phyloP scores from a whole-genome alignment of 2,329 filamentous ascomycete species.

The Periconia sp. region DNA sequence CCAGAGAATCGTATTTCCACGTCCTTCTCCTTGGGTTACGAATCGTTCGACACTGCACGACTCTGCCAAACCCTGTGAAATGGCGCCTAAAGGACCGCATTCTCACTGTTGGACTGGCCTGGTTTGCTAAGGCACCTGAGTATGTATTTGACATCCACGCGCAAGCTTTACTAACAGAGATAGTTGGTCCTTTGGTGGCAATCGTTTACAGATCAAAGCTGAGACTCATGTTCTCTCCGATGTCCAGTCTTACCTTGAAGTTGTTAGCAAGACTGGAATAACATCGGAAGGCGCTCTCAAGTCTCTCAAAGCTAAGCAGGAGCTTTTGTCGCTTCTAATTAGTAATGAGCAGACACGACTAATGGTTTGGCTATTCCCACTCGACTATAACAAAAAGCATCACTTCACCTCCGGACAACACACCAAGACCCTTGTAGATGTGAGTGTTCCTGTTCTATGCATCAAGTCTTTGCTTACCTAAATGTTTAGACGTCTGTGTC shows the following conservation, averaged over 20 bases:
- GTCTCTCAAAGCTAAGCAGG: slow-evolving; percentile 77
- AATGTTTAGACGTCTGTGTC: slow-evolving; percentile 61
- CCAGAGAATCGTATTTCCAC: slow-evolving; percentile 90
- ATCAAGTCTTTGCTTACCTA: too few species aligned
- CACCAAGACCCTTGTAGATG: slow-evolving; percentile 49
- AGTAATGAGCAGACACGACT: slow-evolving; percentile 85
- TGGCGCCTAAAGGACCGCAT: slow-evolving; percentile 90
- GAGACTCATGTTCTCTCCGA: slow-evolving; percentile 84
- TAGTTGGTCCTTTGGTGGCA: slow-evolving; percentile 93
- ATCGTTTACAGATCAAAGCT: slow-evolving; percentile 89
- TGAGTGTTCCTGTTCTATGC: slow-evolving; percentile 17
- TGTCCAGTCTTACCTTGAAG: slow-evolving; percentile 70
- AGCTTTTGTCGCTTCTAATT: slow-evolving; percentile 79
- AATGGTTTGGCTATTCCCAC: slow-evolving; percentile 86
- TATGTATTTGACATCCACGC: slow-evolving; percentile 30
- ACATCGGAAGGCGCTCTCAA: slow-evolving; percentile 59
- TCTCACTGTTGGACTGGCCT: slow-evolving; percentile 81
- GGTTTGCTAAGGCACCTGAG: slow-evolving; percentile 83
- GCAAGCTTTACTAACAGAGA: slow-evolving; percentile 16
- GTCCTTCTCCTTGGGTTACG: slow-evolving; percentile 82
- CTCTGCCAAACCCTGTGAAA: slow-evolving; percentile 67
- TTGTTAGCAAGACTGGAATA: slow-evolving; percentile 65
- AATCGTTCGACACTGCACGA: slow-evolving; percentile 74
- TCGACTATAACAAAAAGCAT: slow-evolving; percentile 68
- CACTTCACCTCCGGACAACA: slow-evolving; percentile 54